These are phyloP conservation scores for Cystobasidiaceae sp. DNA, from an alignment of 1,284 basidiomycete species.

Conservation along the genomic window DNA sequence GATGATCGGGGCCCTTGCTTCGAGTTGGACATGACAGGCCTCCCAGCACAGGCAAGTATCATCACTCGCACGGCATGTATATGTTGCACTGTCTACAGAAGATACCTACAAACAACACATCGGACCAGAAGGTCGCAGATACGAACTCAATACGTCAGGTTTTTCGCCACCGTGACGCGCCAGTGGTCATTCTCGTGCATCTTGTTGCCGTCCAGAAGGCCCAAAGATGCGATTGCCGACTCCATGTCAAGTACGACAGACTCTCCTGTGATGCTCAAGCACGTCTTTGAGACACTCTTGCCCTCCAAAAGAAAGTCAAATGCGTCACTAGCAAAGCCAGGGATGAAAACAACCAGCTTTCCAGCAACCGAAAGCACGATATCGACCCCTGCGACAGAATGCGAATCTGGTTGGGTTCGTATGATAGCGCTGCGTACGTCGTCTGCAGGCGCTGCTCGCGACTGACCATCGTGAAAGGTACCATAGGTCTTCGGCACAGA, in stretches of 20 bases:
- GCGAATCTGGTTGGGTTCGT: neutral
- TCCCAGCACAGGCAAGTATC: no score
- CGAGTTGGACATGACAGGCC: no score
- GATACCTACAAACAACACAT: no score
- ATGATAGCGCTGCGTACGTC: neutral
- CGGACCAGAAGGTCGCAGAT: no score
- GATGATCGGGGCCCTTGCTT: no score
- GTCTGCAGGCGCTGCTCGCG: neutral
- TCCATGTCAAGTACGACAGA: slow-evolving; percentile 2
- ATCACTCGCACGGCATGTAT: no score
- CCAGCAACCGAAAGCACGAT: neutral
- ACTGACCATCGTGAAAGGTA: neutral
- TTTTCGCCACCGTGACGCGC: no score
- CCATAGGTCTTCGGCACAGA: neutral
- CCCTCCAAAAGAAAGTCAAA: neutral
- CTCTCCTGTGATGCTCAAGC: neutral
- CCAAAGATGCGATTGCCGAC: neutral
- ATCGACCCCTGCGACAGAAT: neutral
- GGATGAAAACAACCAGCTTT: neutral
- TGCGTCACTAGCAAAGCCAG: neutral
- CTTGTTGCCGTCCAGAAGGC: no score
- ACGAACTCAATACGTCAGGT: no score
- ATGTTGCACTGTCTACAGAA: no score
- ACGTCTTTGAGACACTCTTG: neutral
- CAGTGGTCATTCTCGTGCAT: no score